Evolutionary conservation across 257 asterid species (phyloP), one percentile per base, ranked within the genome.

Genomic region (Ilex aquifolium): DNA sequence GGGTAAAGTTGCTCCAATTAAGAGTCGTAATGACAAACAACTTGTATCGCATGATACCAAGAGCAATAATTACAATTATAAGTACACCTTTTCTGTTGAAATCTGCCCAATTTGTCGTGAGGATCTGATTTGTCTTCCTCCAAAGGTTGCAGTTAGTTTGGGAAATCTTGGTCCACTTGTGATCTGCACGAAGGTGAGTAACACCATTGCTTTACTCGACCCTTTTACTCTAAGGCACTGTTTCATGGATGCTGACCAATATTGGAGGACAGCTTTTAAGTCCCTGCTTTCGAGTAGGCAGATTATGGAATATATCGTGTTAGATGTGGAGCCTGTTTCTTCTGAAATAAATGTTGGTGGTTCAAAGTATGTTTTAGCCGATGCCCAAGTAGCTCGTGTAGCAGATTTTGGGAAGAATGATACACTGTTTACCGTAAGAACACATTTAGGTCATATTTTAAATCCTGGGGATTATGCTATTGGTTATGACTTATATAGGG

Each of bases 41-140:
- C 87, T 82, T 0, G 85, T 79, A 54, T 82, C 85, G 44, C 84
- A 82, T 27, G 87, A 82, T 65, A 49, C 61, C 13, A 81, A 78
- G 82, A 81, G 82, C 75, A 82, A 74, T 60, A 76, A 36, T 12
- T 69, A 66, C 64, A 70, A 63, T 54, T 79, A 82, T 70, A 82
- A 79, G 65, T 72, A 75, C 58, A 78, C 87, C 15, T 75, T 82
- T 70, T 78, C 84, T 0, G 76, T 82, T 12, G 87, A 82, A 66
- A 82, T 82, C 53, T 11, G 80, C 62, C 82, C 80, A 0, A 65
- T 82, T 51, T 76, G 87, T 60, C 87, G 84, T 48, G 87, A 82
- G 66, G 87, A 82, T 58, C 68, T 82, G 78, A 76, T 82, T 31
- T 82, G 82, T 63, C 84, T 82, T 11, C 87, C 84, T 10, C 82